Evolutionary conservation across 805 yeast genomes (phyloP), one percentile per base, ranked within the genome.

Genomic region (Lipomyces chichibuensis): DNA sequence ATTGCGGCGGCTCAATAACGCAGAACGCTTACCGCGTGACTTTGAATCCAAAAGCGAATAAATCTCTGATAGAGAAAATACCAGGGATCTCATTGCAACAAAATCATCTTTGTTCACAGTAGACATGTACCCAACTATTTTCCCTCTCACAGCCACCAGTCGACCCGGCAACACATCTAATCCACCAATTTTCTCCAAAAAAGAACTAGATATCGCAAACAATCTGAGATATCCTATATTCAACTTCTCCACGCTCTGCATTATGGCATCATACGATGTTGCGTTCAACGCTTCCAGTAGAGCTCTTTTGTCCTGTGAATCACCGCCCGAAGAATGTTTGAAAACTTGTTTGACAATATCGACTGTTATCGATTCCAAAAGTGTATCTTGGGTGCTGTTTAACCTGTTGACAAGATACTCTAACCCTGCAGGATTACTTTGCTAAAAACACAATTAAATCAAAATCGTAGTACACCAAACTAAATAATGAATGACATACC

Each of bases 381-480:
- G 43, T 20, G n/a, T 27, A 51, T n/a, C 20, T 20, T 25, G 37
- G 8, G 39, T 27, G 2, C 3, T 29, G 17, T 46, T 49, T 27
- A 59, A 43, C 33, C 49, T 56, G n/a, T 25, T 20, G 37, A 51
- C 39, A 14, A 66, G 46, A 33, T 20, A 53, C 33, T n/a, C n/a
- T 13, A 65, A 13, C 3, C 59, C 64, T 7, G 37, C 29, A 2
- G 64, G 55, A 35, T 58, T 23, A 23, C 23, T 61, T 59, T 67
- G 70, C 62, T 63, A 59, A 14, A 67, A 29, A 65, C 74, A 78
- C 54, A 90, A 71, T 9, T 78, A 73, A 2, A 83, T 64, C 56
- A 90, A 78, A 83, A 86, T 78, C 25, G n/a, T 2, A 8, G 14
- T 32, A 82, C 77, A 32, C 49, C 32, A n/a, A 64, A 20, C 14